phyloP scores from a whole-genome alignment of 805 yeast genomes.

The Candida parachauliodes region DNA sequence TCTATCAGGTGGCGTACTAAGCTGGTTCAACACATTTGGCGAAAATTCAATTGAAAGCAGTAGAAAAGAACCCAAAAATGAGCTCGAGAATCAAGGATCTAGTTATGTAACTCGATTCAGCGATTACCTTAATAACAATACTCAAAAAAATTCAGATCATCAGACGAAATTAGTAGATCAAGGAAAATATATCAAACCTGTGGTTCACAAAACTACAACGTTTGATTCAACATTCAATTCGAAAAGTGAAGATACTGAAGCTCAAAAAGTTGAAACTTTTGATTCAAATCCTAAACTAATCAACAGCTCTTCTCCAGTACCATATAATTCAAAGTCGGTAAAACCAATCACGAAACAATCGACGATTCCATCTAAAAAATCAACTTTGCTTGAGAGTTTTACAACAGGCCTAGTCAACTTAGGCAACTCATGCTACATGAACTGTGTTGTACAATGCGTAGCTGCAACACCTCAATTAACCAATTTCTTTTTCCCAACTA shows the following conservation, averaged over 20 bases:
- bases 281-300: neutral
- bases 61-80: constrained; percentile 16
- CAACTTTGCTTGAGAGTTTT: constrained; percentile 30
- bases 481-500: constrained; percentile 50
- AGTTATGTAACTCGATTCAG: constrained; percentile 29
- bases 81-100: constrained; percentile 9
- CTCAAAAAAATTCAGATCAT: neutral
- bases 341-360: constrained; percentile 3
- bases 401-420: constrained; percentile 74
- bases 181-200: constrained; percentile 4
- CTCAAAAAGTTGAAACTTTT: too few species aligned
- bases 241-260: neutral
- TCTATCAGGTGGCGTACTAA: constrained; percentile 34
- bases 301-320: constrained; percentile 1
- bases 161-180: neutral
- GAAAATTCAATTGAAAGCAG: constrained; percentile 17
- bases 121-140: constrained; percentile 22
- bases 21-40: constrained; percentile 32
- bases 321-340: too few species aligned
- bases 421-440: constrained; percentile 93
- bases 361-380: constrained; percentile 10
- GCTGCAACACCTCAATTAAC: constrained; percentile 68
- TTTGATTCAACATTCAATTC: neutral
- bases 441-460: constrained; percentile 83
- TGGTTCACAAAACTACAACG: neutral